Percentiles rank a stretch among this genome's conserved stretches.
Evolutionary conservation across 1,139 yeast genomes (phyloP).

Genomic region (Pneumocystis canis): DNA sequence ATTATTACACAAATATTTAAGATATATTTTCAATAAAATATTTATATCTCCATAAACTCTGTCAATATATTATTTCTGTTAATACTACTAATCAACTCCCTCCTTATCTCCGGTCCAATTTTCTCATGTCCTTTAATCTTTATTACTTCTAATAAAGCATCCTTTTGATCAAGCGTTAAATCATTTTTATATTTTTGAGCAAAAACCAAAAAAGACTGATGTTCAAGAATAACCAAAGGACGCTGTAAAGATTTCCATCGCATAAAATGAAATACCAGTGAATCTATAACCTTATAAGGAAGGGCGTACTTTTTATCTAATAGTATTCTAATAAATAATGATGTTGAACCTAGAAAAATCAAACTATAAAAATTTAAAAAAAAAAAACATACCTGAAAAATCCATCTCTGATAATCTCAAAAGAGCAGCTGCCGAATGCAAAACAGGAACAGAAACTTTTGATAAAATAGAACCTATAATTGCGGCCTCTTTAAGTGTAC

Average conservation of each 20-base stretch:
- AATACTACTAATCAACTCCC: constrained; percentile 77
- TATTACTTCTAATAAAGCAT: constrained; percentile 75
- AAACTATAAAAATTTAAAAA: constrained; percentile 4
- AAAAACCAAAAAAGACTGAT: constrained; percentile 82
- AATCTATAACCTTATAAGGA: constrained; percentile 92
- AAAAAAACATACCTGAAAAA: constrained; percentile 1
- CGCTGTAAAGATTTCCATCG: constrained; percentile 43
- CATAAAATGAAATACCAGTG: constrained; percentile 88
- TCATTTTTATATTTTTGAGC: constrained; percentile 94
- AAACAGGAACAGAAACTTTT: constrained; percentile 81
- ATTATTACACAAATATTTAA: background rate
- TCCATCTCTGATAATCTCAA: constrained; percentile 72
- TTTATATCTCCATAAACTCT: constrained; percentile 6
- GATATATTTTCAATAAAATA: constrained; percentile 9
- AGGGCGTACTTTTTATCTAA: constrained; percentile 90
- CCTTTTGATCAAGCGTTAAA: constrained; percentile 93
- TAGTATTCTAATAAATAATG: constrained; percentile 76
- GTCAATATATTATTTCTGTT: constrained; percentile 27
- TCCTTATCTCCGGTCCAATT: constrained; percentile 86
- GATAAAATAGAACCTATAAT: constrained; percentile 85
- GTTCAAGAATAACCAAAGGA: constrained; percentile 83
- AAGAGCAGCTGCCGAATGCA: constrained; percentile 92
- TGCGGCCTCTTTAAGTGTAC: constrained; percentile 85
- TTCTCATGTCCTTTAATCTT: constrained; percentile 80
- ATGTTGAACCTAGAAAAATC: constrained; percentile 63